Base-by-base conservation (phyloP, 2,329 filamentous ascomycete genomes). In the Alternaria ethzedia region DNA sequence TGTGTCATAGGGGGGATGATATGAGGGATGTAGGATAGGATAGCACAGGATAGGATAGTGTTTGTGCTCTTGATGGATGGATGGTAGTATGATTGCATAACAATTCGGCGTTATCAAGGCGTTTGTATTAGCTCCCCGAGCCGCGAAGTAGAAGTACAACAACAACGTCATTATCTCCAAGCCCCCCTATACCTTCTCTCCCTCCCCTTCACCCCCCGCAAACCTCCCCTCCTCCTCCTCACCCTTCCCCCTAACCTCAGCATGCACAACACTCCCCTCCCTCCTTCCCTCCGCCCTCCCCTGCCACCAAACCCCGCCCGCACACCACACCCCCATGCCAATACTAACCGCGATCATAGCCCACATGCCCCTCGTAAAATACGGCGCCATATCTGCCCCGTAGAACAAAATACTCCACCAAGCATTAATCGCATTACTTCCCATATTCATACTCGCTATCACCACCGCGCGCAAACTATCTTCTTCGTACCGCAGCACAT, bases 341-440 rank as follows among this genome's bases (percentile, higher is more conserved):
- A 90, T 86, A 21, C 84, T 88, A 8, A 84, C 83, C 2, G 83
- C 89, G 72, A 92, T 90, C 90, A 91, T 91, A 4, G 89, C 89
- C 85, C 87, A 91, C 89, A 91, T 90, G n/a, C 90, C 89, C 61
- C 84, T 83, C 83, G 78, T 88, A 64, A 91, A 91, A 81, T 86
- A 86, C 0, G 90, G 90, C 4, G 90, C 90, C 76, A 87, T 86
- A 3, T 86, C 84, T 1, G 89, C 90, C 0, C 87, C 86, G 70
- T 92, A 92, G 66, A 93, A 92, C 1, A 92, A 68, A 44, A 92
- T 87, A 63, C 85, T 88, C 90, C 90, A 92, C 89, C 89, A 92
- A 0, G 89, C 88, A 70, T 92, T 91, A 6, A 92, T 83, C 0
- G 88, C 87, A 70, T 90, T 91, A 71, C 84, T 67, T 3, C 66